A percentile compares a stretch with the other conserved stretches of the same genome.
These are phyloP conservation scores for Cryptococcus sp. DNA, from an alignment of 1,284 basidiomycete genomes.

Conservation along the genomic window DNA sequence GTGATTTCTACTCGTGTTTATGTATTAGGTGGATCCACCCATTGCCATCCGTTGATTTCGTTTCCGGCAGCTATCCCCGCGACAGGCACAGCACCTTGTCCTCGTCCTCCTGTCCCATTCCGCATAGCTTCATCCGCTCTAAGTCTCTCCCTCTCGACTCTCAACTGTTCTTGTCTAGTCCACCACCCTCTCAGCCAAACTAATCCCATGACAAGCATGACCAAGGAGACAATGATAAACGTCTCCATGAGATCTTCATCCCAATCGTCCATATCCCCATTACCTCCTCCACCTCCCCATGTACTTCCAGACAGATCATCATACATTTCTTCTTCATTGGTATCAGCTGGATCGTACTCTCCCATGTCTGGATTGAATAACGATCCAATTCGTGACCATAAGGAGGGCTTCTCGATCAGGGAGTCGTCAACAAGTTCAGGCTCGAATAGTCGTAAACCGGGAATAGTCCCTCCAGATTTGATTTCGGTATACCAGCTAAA, in stretches of 20 bases:
- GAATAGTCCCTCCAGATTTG: constrained; percentile 31
- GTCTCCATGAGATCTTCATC: constrained; percentile 31
- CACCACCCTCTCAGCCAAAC: constrained; percentile 24
- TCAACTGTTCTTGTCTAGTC: constrained; percentile 11
- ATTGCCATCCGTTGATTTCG: no score
- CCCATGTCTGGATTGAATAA: neutral
- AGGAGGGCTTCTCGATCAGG: neutral
- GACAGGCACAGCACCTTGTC: neutral
- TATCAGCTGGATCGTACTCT: constrained; percentile 11
- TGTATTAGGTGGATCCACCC: no score
- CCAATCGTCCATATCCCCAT: constrained; percentile 13
- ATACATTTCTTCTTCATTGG: constrained; percentile 12
- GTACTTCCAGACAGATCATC: constrained; percentile 4
- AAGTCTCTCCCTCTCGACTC: constrained; percentile 2
- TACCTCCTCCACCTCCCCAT: constrained; percentile 1
- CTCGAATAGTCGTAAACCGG: constrained; percentile 40
- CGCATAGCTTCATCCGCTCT: no score
- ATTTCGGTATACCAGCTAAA: constrained; percentile 42
- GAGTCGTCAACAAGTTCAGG: constrained; percentile 12
- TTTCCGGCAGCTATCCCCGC: neutral
- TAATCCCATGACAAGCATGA: constrained; percentile 18
- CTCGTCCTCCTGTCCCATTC: neutral
- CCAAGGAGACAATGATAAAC: constrained; percentile 22
- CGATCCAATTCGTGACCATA: constrained; percentile 25
- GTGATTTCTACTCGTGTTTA: no score